Evolutionary conservation across 208 protist genomes (phyloP).

Genomic region (Naegleria gruberi): DNA sequence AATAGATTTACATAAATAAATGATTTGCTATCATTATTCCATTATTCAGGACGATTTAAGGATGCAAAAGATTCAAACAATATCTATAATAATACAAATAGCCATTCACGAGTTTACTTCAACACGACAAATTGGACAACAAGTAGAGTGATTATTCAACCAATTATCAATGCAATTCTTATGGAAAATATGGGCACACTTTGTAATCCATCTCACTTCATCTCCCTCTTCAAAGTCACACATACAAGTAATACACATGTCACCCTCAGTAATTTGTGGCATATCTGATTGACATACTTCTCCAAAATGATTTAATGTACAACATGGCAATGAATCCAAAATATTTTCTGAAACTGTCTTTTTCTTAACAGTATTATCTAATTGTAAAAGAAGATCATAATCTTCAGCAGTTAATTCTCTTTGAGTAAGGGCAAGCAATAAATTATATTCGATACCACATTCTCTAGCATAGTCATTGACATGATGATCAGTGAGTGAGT

Average conservation of each 20-base stretch:
- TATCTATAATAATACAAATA: neutral
- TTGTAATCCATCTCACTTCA: neutral
- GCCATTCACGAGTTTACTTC: neutral
- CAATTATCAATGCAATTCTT: neutral
- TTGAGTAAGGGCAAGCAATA: neutral
- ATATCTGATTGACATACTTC: neutral
- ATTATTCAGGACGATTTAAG: too few species aligned
- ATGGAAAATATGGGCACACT: neutral
- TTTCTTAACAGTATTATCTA: neutral
- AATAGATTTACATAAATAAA: too few species aligned
- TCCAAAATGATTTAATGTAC: neutral
- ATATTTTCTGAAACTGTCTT: neutral
- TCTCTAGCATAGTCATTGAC: neutral
- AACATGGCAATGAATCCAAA: neutral
- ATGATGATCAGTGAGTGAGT: neutral
- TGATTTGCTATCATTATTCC: too few species aligned
- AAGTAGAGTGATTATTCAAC: neutral
- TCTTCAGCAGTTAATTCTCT: neutral
- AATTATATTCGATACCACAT: neutral
- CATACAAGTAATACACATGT: neutral
- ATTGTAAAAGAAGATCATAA: neutral
- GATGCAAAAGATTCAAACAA: too few species aligned
- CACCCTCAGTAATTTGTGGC: neutral
- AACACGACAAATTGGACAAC: neutral
- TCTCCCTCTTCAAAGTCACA: neutral